These are phyloP conservation scores for Carex pumila DNA, from an alignment of 176 grass and related monocot genomes.

Conservation along the genomic window DNA sequence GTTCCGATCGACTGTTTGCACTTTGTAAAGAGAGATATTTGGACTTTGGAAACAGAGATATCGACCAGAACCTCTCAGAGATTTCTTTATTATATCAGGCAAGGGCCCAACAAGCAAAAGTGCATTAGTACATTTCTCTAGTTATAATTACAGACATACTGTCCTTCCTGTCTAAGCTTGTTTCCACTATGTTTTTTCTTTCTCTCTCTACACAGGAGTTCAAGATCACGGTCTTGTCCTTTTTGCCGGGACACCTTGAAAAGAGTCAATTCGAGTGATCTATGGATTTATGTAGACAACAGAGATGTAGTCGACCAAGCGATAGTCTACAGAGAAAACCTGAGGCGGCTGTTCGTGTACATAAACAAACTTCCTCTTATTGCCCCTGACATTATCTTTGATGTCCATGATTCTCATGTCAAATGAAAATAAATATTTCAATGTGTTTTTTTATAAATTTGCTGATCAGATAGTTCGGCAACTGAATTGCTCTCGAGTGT, in stretches of 20 bases:
- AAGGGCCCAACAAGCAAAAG: too few relatives aligned
- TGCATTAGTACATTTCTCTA: too few relatives aligned
- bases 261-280: constrained; percentile 57
- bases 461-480: neutral
- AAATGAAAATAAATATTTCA: constrained; percentile 32
- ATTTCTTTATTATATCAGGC: too few relatives aligned
- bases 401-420: constrained; percentile 61
- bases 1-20: too few relatives aligned
- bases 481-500: neutral
- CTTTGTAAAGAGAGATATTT: too few relatives aligned
- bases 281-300: constrained; percentile 72
- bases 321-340: constrained; percentile 58
- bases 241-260: constrained; percentile 75
- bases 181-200: neutral
- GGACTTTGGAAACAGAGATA: too few relatives aligned
- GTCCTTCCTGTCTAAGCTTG: neutral
- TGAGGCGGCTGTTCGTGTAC: constrained; percentile 72
- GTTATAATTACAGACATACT: neutral
- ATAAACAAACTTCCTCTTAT: constrained; percentile 76
- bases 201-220: constrained; percentile 32
- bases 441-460: neutral
- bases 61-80: too few relatives aligned
- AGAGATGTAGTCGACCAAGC: constrained; percentile 58
- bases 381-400: constrained; percentile 61
- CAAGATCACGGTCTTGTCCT: constrained; percentile 82